Base-by-base conservation (phyloP, 208 protist genomes). In the Acanthamoeba triangularis region DNA sequence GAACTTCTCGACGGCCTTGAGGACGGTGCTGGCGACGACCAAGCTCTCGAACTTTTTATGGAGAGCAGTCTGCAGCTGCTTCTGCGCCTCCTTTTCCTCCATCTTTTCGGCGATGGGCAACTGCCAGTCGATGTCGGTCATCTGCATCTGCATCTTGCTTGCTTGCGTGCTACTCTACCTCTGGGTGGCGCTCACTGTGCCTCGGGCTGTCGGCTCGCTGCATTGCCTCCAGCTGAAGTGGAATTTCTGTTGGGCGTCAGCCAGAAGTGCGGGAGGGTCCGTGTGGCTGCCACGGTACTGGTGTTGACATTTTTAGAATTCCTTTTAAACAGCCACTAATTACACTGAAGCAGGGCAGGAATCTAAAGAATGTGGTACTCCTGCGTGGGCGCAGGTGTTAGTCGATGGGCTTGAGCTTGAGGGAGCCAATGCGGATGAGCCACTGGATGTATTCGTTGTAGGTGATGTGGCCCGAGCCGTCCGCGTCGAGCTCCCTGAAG, bases 401-500 rank as follows among this genome's bases (percentile, higher is more conserved):
- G 37, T 80, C 72, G 30, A 80, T 44, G 30, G 72, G 72, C 72
- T 80, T 90, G 28, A 90, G 49, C 80, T 90, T 90, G 44, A 90
- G 52, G 35, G 80, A 90, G 18, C 80, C 80, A 25, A 90, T 90
- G 47, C 80, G 37, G 52, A 90, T 37, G 37, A 90, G 80, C 80
- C 80, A 90, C 47, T 90, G 37, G 49, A 90, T 63, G 52, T 90
- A 90, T 37, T 90, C 80, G 80, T 90, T 90, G 80, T 65, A 90
- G n/a, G 49, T 90, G 25, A 90, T 63, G 30, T 41, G 47, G 0
- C 80, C 80, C 11, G 23, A 33, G 35, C 52, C 35, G 28, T 90
- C 80, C 7, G 18, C 5, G 80, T 90, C 80, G 28, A 90, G 80
- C 49, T 90, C 80, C 8, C 30, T 44, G 80, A 90, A 63, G 80